phyloP scores from a whole-genome alignment of 805 yeast species.

The Candida michaelii region DNA sequence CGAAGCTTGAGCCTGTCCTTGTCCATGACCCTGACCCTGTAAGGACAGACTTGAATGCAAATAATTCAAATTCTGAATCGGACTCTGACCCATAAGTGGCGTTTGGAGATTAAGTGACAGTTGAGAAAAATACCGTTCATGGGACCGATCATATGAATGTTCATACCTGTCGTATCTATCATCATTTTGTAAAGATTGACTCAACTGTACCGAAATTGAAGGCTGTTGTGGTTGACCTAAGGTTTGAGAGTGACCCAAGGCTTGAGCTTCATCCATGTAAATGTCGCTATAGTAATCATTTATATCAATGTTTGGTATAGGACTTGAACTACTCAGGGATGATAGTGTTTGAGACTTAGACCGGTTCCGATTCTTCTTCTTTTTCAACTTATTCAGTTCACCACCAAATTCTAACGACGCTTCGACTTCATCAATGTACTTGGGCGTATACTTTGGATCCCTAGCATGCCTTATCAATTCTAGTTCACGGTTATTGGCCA shows the following conservation, averaged over 20 bases:
- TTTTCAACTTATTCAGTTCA: slow-evolving; percentile 22
- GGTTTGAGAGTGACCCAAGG: neutral
- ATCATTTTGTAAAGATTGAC: slow-evolving; percentile 1
- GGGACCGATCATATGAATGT: neutral
- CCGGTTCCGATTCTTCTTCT: slow-evolving; percentile 11
- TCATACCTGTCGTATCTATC: neutral
- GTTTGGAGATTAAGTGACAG: too few relatives aligned
- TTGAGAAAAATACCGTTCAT: neutral
- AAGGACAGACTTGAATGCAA: too few relatives aligned
- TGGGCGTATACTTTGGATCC: slow-evolving; percentile 31
- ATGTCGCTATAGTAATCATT: slow-evolving; percentile 18
- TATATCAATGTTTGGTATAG: neutral
- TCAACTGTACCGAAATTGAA: slow-evolving; percentile 2
- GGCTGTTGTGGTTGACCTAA: neutral
- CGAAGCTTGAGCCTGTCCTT: too few relatives aligned
- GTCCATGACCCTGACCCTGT: too few relatives aligned
- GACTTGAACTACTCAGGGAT: slow-evolving; percentile 3
- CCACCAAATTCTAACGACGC: slow-evolving; percentile 44
- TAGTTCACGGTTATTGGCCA: slow-evolving; percentile 9
- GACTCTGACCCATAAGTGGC: too few relatives aligned
- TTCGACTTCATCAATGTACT: slow-evolving; percentile 31
- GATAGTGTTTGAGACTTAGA: slow-evolving; percentile 11
- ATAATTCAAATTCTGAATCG: too few relatives aligned
- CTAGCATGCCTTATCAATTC: slow-evolving; percentile 26
- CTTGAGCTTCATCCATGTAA: slow-evolving; percentile 11